Conservation (phyloP, 2,329 filamentous ascomycete species). For the Mariannaea elegans region DNA sequence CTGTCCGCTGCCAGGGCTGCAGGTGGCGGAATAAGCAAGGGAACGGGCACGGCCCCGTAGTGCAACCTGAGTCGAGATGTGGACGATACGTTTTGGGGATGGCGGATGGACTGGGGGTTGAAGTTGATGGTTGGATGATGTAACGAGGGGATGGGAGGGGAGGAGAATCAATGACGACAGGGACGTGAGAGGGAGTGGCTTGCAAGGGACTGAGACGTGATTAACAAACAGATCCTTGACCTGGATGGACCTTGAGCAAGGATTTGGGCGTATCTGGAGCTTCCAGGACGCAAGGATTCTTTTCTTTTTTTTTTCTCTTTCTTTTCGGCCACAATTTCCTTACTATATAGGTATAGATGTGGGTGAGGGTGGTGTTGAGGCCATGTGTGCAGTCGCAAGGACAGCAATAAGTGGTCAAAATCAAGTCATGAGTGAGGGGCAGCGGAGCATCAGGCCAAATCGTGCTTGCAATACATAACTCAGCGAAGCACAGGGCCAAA, state of each 20-base stretch:
- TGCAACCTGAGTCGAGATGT: constrained; percentile 27
- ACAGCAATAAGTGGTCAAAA: constrained; percentile 33
- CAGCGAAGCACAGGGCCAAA: background rate
- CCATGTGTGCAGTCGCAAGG: constrained; percentile 14
- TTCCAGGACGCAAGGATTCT: constrained; percentile 1
- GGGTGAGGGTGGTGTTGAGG: constrained; percentile 23
- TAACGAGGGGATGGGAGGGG: constrained; percentile 13
- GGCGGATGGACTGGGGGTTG: constrained; percentile 4
- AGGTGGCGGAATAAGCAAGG: constrained; percentile 11
- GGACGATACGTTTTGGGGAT: constrained; percentile 10
- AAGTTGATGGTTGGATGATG: constrained; percentile 15
- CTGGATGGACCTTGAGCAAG: background rate
- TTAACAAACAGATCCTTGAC: background rate
- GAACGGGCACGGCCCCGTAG: constrained; percentile 15
- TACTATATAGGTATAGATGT: constrained; percentile 4
- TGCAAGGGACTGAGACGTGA: constrained; percentile 1
- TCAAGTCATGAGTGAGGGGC: constrained; percentile 41
- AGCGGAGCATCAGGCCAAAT: constrained; percentile 14
- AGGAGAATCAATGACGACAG: constrained; percentile 22
- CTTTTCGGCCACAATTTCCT: background rate
- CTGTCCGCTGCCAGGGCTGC: constrained; percentile 30
- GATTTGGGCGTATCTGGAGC: constrained; percentile 1
- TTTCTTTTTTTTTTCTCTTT: constrained; percentile 3
- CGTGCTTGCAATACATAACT: no score
- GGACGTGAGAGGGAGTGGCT: constrained; percentile 6